These are phyloP conservation scores for Lablab purpureus DNA, from an alignment of 306 rosid genomes.

Conservation along the genomic window DNA sequence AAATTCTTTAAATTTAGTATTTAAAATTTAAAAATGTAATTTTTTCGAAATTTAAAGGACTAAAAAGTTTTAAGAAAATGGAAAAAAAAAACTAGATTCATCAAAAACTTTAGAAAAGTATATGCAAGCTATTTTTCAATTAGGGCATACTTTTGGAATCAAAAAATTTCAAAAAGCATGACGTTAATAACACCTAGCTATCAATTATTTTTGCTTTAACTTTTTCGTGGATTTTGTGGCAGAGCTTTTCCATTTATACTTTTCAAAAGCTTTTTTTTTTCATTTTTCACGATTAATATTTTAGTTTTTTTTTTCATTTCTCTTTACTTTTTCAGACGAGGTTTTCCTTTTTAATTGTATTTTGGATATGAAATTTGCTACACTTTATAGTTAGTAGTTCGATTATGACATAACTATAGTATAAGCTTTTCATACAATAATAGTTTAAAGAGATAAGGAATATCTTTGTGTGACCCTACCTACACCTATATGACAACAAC, in stretches of 20 bases:
- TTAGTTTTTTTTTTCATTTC: not conserved
- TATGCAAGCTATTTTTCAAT: no score
- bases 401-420: no score
- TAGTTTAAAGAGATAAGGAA: not conserved
- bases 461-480: not conserved
- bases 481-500: not conserved
- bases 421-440: not conserved
- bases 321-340: not conserved
- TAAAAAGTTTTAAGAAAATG: no score
- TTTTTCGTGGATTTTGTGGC: slow-evolving; percentile 14
- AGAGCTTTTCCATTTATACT: not conserved
- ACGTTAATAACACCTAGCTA: slow-evolving; percentile 6
- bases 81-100: no score
- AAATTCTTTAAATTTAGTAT: no score
- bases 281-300: not conserved
- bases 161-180: not conserved
- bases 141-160: not conserved
- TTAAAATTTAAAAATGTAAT: no score
- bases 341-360: not conserved
- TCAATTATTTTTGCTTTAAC: not conserved
- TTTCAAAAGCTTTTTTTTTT: not conserved
- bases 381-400: not conserved
- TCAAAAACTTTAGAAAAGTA: no score
- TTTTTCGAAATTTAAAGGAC: no score
- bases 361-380: not conserved